Evolutionary conservation across 108 stramenopile species (phyloP).

Genomic region (Schizochytrium sp.): DNA sequence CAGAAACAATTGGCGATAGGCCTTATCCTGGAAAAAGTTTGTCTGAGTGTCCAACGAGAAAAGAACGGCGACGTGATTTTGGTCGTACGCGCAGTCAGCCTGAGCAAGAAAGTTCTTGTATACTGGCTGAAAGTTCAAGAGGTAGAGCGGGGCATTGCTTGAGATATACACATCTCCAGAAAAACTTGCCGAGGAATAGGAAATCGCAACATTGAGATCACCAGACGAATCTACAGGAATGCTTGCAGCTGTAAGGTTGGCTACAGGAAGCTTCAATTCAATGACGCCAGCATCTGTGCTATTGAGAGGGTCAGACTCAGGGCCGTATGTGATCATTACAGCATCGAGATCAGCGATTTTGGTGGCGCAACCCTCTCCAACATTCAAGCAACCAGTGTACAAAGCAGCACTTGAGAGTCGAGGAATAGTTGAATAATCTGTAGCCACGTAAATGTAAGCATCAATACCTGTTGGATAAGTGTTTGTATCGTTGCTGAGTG

Average conservation of each 20-base stretch:
- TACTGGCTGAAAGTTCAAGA: slow-evolving; percentile 5
- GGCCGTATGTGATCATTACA: neutral
- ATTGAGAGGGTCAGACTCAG: neutral
- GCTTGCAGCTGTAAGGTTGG: neutral
- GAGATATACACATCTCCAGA: too few species aligned
- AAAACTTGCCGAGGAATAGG: neutral
- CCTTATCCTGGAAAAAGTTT: slow-evolving; percentile 43
- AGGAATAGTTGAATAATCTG: neutral
- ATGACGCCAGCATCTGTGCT: neutral
- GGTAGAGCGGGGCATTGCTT: neutral
- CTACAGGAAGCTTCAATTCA: neutral
- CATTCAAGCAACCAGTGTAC: neutral
- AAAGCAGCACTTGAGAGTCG: neutral
- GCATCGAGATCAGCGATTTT: neutral
- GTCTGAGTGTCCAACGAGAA: slow-evolving; percentile 9
- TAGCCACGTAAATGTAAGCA: neutral
- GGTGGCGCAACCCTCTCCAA: neutral
- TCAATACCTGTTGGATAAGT: neutral
- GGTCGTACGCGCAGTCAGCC: neutral
- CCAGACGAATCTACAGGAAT: neutral
- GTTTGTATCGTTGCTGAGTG: too few species aligned
- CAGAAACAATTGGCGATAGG: slow-evolving; percentile 38
- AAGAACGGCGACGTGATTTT: slow-evolving; percentile 1
- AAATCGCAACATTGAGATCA: neutral
- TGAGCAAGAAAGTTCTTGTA: neutral